Evolutionary conservation across 2,329 filamentous ascomycete species (phyloP).

Genomic region (Colletotrichum acutatum): DNA sequence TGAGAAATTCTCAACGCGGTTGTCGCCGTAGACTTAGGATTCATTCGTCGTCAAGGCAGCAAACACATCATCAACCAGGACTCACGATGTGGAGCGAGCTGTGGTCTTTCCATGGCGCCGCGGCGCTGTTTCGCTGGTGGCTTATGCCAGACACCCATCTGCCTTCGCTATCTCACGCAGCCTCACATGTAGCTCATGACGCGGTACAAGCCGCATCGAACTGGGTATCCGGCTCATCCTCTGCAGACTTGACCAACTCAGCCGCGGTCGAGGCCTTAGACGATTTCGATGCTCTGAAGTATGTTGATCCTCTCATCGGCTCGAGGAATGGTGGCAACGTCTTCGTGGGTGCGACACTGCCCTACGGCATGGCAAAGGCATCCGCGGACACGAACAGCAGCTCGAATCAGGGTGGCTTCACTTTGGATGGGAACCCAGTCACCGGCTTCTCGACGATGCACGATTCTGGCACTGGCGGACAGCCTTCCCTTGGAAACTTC

Average conservation of each 20-base stretch:
- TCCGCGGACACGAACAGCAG: slow-evolving; percentile 64
- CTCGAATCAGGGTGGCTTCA: slow-evolving; percentile 68
- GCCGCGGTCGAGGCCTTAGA: slow-evolving; percentile 6
- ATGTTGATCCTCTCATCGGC: slow-evolving; percentile 54
- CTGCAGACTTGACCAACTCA: slow-evolving; percentile 14
- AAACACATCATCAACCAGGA: not conserved
- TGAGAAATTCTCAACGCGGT: not conserved
- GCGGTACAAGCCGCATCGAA: slow-evolving; percentile 10
- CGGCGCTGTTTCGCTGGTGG: slow-evolving; percentile 29
- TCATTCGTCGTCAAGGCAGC: not conserved
- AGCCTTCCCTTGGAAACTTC: slow-evolving; percentile 77
- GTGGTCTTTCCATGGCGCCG: slow-evolving; percentile 30
- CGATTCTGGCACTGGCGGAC: slow-evolving; percentile 67
- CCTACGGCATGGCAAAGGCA: slow-evolving; percentile 65
- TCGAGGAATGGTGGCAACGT: slow-evolving; percentile 55
- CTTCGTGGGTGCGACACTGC: slow-evolving; percentile 55
- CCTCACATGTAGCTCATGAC: slow-evolving; percentile 1
- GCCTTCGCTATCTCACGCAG: slow-evolving; percentile 19
- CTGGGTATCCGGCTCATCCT: slow-evolving; percentile 14
- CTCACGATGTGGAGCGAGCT: slow-evolving; percentile 29
- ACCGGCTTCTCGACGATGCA: slow-evolving; percentile 69
- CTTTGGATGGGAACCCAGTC: slow-evolving; percentile 59
- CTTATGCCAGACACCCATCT: slow-evolving; percentile 31
- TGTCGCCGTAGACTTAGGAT: not conserved
- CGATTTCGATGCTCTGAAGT: slow-evolving; percentile 45